A percentile compares a stretch with the other conserved stretches of the same genome.
Conservation (phyloP, 345 rosid genomes). For the Acer negundo region DNA sequence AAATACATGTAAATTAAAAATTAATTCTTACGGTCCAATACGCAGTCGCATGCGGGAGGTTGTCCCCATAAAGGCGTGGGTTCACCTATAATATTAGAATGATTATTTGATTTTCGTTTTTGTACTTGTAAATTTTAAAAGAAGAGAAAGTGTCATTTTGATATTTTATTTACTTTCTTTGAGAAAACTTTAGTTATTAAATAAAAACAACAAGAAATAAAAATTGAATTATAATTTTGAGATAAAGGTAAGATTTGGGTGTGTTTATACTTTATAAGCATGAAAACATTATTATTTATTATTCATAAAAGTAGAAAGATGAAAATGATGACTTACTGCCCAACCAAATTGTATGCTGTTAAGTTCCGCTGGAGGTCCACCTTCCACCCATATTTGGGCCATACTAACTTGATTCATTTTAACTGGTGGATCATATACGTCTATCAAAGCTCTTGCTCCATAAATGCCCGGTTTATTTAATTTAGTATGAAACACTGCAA, state of each 20-base stretch:
- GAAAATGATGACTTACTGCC: background rate
- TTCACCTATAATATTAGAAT: background rate
- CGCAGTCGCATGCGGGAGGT: background rate
- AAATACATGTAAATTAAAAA: background rate
- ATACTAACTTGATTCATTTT: background rate
- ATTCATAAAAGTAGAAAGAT: background rate
- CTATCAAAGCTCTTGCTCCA: background rate
- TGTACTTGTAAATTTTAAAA: no score
- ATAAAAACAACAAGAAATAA: no score
- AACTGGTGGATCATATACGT: background rate
- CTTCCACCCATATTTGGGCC: background rate
- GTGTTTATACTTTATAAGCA: no score
- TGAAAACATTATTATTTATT: no score
- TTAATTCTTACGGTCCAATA: background rate
- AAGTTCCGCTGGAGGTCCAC: background rate
- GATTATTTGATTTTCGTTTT: no score
- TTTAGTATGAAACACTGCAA: background rate
- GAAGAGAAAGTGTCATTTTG: no score
- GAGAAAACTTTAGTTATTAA: no score
- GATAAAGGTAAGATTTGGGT: no score
- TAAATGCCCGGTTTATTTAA: background rate
- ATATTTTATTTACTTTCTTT: no score
- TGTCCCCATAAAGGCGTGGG: background rate
- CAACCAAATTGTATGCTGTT: background rate
- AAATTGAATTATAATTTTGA: no score